A percentile compares a stretch with the other conserved stretches of the same genome.
Conservation (phyloP, 2,329 filamentous ascomycete genomes). For the Tolypocladium inflatum region DNA sequence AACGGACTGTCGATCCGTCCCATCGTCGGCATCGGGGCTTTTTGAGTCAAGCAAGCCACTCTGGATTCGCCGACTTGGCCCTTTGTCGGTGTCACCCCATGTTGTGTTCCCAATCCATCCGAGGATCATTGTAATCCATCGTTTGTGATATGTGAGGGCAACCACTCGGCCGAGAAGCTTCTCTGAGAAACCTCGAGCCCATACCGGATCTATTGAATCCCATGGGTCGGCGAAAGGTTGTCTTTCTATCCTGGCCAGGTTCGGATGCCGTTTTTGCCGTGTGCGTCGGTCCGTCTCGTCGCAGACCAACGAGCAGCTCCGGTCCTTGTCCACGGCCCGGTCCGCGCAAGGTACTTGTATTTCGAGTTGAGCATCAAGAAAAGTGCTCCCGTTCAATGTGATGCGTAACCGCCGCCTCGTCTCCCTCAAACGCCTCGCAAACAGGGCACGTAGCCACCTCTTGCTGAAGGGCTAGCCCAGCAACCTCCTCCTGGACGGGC, state of each 20-base stretch:
- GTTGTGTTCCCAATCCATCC: too few relatives aligned
- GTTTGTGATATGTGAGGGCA: too few relatives aligned
- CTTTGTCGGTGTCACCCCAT: too few relatives aligned
- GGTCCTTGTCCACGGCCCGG: neutral
- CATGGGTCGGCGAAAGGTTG: neutral
- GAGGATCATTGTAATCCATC: too few relatives aligned
- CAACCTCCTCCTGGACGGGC: neutral
- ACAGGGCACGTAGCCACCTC: conserved; percentile 46
- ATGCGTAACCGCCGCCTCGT: conserved; percentile 57
- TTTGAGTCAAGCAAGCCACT: too few relatives aligned
- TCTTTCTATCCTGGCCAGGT: neutral
- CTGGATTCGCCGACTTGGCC: too few relatives aligned
- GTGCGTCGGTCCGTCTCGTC: neutral
- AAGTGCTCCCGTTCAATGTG: conserved; percentile 44
- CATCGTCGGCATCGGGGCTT: too few relatives aligned
- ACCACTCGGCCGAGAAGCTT: too few relatives aligned
- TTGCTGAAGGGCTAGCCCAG: neutral
- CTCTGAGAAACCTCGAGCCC: too few relatives aligned
- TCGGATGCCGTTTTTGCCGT: neutral
- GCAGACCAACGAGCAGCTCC: neutral
- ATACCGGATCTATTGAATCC: too few relatives aligned
- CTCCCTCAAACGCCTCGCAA: conserved; percentile 56
- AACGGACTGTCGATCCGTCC: too few relatives aligned
- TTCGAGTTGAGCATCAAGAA: conserved; percentile 1
- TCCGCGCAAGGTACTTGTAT: neutral